phyloP scores from a whole-genome alignment of 305 asterid genomes.

The Solanum hybrid region DNA sequence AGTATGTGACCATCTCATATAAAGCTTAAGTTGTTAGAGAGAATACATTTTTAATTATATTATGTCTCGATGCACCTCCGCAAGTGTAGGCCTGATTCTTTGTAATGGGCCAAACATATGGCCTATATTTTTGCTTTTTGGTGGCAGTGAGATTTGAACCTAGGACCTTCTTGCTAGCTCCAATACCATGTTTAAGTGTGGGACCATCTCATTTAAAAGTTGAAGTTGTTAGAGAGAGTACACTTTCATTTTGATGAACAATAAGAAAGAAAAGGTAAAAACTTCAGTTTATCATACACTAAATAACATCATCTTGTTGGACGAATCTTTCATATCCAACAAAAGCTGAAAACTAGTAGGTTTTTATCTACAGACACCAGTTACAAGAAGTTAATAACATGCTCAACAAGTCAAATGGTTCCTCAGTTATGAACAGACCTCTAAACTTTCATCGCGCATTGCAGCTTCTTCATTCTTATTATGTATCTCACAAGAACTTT shows the following conservation, averaged over 20 bases:
- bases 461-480: conserved; percentile 21
- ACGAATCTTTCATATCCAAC: background rate
- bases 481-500: conserved; percentile 13
- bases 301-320: background rate
- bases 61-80: background rate
- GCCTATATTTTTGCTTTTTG: background rate
- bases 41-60: background rate
- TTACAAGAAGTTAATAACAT: background rate
- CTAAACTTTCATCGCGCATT: conserved; percentile 19
- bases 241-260: background rate
- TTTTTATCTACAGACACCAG: background rate
- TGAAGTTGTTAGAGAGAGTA: background rate
- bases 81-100: background rate
- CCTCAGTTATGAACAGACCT: conserved; percentile 23
- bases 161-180: background rate
- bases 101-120: background rate
- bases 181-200: background rate
- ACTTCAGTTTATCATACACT: background rate
- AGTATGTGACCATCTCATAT: background rate
- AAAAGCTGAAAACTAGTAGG: background rate
- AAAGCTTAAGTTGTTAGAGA: background rate
- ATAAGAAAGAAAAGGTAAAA: background rate
- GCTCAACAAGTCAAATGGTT: conserved; percentile 13
- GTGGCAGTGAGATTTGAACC: background rate
- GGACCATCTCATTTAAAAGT: background rate